Evolutionary conservation across 768 basidiomycete species (phyloP).

Genomic region (Kwoniella mangroviensis): DNA sequence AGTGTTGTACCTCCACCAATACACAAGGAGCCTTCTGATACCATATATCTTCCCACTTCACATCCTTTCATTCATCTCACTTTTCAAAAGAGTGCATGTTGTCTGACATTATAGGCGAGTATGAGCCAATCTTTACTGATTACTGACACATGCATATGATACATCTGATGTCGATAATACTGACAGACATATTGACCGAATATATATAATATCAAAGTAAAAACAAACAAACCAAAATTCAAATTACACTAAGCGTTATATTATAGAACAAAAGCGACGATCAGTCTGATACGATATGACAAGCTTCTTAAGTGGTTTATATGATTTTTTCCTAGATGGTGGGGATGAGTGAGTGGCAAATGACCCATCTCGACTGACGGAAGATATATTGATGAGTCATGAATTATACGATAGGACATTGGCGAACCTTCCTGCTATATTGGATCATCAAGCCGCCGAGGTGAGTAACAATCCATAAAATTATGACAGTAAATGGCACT

Average conservation of each 20-base stretch:
- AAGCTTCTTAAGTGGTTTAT: conserved; percentile 19
- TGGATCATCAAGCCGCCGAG: conserved; percentile 42
- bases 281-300: conserved; percentile 24
- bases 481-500: too few species aligned
- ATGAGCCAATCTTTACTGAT: too few species aligned
- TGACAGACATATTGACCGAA: neutral
- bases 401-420: conserved; percentile 11
- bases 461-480: conserved; percentile 9
- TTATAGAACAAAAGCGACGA: too few species aligned
- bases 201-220: too few species aligned
- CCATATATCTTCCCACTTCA: neutral
- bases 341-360: conserved; percentile 34
- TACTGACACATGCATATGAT: neutral
- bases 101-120: neutral
- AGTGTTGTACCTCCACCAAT: conserved; percentile 7
- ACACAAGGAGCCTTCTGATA: neutral
- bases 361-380: neutral
- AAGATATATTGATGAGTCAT: neutral
- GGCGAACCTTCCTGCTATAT: conserved; percentile 30
- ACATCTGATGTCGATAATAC: neutral
- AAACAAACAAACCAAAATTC: too few species aligned
- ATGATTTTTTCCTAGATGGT: conserved; percentile 24
- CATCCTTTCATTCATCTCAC: neutral
- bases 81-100: neutral
- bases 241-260: too few species aligned